phyloP scores from a whole-genome alignment of 768 basidiomycete species.

The Ephemerocybe angulata region DNA sequence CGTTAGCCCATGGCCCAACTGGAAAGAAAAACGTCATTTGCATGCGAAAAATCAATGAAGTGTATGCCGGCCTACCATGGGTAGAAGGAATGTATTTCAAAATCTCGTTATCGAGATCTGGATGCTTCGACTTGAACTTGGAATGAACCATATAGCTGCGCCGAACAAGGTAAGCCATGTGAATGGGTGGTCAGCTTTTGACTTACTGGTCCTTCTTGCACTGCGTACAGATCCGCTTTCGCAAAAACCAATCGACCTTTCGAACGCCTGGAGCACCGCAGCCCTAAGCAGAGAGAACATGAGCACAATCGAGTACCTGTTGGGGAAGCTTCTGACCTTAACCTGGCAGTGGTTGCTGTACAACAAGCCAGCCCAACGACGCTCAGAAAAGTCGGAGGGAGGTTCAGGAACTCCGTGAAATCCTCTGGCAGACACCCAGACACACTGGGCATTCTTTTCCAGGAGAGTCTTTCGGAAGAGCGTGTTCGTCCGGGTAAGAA shows the following conservation, averaged over 20 bases:
- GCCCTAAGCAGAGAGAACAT: not conserved
- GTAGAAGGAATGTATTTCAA: not conserved
- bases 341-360: not conserved
- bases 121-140: not conserved
- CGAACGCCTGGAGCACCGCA: not conserved
- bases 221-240: not conserved
- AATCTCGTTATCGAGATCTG: not conserved
- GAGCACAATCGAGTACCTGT: not conserved
- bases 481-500: not conserved
- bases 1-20: not conserved
- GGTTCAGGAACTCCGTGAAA: not conserved
- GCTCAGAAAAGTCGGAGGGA: not conserved
- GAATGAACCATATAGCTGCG: not conserved
- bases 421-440: not conserved
- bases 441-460: not conserved
- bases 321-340: not conserved
- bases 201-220: not conserved
- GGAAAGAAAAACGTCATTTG: no score
- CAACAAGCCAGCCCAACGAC: not conserved
- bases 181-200: not conserved
- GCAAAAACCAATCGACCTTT: not conserved
- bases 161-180: not conserved
- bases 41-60: not conserved
- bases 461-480: not conserved
- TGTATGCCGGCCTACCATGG: not conserved